These are phyloP conservation scores for Tribonema minus DNA, from an alignment of 108 stramenopile genomes.

Conservation along the genomic window DNA sequence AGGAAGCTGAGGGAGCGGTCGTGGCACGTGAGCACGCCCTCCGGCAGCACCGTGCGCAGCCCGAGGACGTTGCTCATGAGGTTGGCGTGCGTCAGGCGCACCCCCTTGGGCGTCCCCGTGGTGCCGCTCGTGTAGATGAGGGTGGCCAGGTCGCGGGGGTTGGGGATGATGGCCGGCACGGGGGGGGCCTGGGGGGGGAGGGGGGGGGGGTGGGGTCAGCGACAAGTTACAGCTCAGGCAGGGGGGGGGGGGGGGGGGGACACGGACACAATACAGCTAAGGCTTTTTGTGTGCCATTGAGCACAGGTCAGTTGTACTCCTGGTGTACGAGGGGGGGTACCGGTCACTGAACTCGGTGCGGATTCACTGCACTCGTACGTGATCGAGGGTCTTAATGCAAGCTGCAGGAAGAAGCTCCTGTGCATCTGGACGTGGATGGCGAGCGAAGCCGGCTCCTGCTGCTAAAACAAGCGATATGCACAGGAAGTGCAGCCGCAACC, in stretches of 20 bases:
- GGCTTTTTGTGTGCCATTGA: too few relatives aligned
- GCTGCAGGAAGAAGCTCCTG: too few relatives aligned
- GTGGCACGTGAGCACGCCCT: conserved; percentile 62
- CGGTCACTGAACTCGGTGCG: too few relatives aligned
- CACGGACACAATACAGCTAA: neutral
- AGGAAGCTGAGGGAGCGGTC: conserved; percentile 75
- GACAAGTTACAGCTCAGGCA: neutral
- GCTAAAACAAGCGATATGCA: too few relatives aligned
- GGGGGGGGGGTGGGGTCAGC: neutral
- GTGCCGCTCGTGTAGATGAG: conserved; percentile 94
- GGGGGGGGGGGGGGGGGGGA: neutral
- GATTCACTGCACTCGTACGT: too few relatives aligned
- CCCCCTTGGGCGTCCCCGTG: conserved; percentile 89
- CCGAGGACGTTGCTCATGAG: conserved; percentile 73
- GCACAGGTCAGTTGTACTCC: too few relatives aligned
- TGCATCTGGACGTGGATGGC: too few relatives aligned
- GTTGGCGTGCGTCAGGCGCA: conserved; percentile 83
- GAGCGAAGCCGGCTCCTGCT: too few relatives aligned
- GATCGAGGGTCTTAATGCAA: too few relatives aligned
- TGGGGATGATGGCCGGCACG: conserved; percentile 23
- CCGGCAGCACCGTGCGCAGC: conserved; percentile 62
- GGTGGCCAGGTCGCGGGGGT: conserved; percentile 76
- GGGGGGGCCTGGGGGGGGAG: neutral
- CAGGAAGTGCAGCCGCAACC: too few relatives aligned
- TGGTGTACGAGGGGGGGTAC: too few relatives aligned